Percentiles rank a stretch among this genome's conserved stretches.
Evolutionary conservation across 306 rosid species (phyloP).

Genomic region (Acacia confusa): DNA sequence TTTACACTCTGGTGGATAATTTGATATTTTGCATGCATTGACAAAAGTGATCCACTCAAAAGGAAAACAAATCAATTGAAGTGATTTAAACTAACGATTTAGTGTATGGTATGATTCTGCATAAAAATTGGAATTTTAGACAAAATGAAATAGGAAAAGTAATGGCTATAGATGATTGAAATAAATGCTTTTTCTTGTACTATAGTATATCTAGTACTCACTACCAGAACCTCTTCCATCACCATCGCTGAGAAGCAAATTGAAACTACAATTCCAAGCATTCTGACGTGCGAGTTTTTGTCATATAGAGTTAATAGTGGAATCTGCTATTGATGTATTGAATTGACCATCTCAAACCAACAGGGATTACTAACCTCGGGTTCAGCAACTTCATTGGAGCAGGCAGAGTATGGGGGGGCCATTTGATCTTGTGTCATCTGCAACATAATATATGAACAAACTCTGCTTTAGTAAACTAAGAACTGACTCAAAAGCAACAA

Average conservation of each 20-base stretch:
- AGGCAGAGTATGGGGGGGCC: conserved; percentile 32
- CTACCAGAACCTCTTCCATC: neutral
- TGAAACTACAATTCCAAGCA: conserved; percentile 3
- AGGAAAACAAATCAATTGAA: conserved; percentile 1
- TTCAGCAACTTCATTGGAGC: conserved; percentile 24
- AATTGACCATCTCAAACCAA: neutral
- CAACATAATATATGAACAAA: conserved; percentile 5
- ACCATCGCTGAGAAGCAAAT: neutral
- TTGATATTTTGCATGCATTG: neutral
- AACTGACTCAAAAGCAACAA: neutral
- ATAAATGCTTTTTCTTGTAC: neutral
- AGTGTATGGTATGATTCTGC: neutral
- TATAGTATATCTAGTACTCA: neutral
- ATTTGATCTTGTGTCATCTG: conserved; percentile 36
- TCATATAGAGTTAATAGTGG: neutral
- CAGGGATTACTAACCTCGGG: conserved; percentile 39
- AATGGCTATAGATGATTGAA: conserved; percentile 1
- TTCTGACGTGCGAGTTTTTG: conserved; percentile 11
- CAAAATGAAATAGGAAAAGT: neutral
- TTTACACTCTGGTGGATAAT: neutral
- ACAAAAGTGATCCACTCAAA: neutral
- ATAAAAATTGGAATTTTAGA: neutral
- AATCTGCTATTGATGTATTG: neutral
- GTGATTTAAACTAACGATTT: neutral
- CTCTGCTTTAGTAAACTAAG: neutral